These are phyloP conservation scores for Suillus spraguei DNA, from an alignment of 768 basidiomycete genomes.

Conservation along the genomic window DNA sequence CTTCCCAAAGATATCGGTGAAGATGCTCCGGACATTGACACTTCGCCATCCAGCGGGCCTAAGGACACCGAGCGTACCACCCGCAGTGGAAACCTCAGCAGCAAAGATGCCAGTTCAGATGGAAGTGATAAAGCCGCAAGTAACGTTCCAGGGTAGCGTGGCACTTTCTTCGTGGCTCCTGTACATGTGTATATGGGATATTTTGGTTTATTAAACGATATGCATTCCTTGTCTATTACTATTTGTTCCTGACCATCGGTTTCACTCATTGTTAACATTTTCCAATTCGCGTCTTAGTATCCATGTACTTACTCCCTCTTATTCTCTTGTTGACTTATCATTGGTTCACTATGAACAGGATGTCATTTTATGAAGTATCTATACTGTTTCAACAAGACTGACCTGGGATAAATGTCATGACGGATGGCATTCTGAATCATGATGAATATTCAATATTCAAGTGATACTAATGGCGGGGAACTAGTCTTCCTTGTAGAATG, in stretches of 20 bases:
- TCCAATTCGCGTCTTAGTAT: no score
- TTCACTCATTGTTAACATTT: neutral
- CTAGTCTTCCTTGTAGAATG: neutral
- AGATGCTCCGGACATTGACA: slow-evolving; percentile 22
- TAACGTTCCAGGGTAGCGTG: slow-evolving; percentile 3
- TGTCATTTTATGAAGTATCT: neutral
- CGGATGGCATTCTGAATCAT: neutral
- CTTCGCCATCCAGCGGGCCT: neutral
- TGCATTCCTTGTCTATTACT: slow-evolving; percentile 8
- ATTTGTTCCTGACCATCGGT: neutral
- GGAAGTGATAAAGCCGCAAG: neutral
- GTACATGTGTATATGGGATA: neutral
- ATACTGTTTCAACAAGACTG: neutral
- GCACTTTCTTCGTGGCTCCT: neutral
- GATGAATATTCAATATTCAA: neutral
- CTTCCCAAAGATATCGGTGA: slow-evolving; percentile 18
- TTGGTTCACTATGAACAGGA: neutral
- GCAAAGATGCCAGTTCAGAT: slow-evolving; percentile 5
- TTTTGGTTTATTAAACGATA: slow-evolving; percentile 4
- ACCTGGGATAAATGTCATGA: neutral
- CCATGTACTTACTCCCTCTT: neutral
- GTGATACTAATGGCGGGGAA: neutral
- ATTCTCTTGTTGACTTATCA: neutral
- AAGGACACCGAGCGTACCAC: neutral
- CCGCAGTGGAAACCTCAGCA: slow-evolving; percentile 7